Evolutionary conservation across 1,284 basidiomycete species (phyloP).

Genomic region (Cerrena zonata): DNA sequence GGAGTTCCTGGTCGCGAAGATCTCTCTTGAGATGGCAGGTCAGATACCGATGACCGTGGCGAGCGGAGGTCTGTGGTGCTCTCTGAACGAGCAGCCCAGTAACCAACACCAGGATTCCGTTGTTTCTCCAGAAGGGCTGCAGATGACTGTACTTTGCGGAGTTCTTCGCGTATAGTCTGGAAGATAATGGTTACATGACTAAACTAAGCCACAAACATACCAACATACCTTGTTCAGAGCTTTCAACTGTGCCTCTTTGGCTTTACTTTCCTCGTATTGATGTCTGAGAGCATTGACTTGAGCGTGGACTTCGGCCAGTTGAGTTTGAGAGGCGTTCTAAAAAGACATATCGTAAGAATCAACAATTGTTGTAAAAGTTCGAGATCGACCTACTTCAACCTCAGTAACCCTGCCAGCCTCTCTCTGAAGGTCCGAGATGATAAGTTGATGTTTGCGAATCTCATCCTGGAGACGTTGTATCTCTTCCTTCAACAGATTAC

Average conservation of each 20-base stretch:
- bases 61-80: conserved; percentile 40
- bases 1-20: conserved; percentile 41
- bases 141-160: conserved; percentile 88
- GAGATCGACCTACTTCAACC: conserved; percentile 45
- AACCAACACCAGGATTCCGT: conserved; percentile 87
- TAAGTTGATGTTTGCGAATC: conserved; percentile 38
- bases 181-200: neutral
- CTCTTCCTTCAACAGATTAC: conserved; percentile 48
- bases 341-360: too few species aligned
- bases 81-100: conserved; percentile 60
- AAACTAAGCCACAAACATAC: neutral
- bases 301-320: conserved; percentile 38
- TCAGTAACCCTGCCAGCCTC: conserved; percentile 50
- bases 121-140: conserved; percentile 84
- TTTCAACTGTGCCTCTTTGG: conserved; percentile 61
- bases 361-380: too few species aligned
- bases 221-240: conserved; percentile 65
- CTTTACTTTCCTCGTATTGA: conserved; percentile 57
- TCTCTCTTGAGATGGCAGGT: conserved; percentile 29
- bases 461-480: conserved; percentile 51
- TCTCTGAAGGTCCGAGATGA: conserved; percentile 43
- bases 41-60: conserved; percentile 43
- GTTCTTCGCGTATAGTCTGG: conserved; percentile 81
- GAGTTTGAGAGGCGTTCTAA: conserved; percentile 42
- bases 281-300: conserved; percentile 48